A percentile compares a stretch with the other conserved stretches of the same genome.
These are phyloP conservation scores for Aspergillus olivimuriae DNA, from an alignment of 495 filamentous ascomycete species.

Conservation along the genomic window DNA sequence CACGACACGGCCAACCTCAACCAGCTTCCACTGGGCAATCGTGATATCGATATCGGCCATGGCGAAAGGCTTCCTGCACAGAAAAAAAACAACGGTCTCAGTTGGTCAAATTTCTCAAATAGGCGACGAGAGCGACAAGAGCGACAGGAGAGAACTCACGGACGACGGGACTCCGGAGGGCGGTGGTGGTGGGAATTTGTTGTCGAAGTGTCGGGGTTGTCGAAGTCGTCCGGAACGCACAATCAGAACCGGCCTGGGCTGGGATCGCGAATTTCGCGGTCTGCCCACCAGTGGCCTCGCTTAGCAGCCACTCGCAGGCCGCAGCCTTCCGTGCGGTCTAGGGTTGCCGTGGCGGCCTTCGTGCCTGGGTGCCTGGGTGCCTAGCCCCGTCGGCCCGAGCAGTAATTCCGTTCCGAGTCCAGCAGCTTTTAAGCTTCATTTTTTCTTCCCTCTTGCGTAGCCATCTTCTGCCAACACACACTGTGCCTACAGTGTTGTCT, in stretches of 20 bases:
- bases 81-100: conserved; percentile 13
- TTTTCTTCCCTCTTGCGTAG: conserved; percentile 5
- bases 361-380: conserved; percentile 9
- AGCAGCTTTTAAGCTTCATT: conserved; percentile 12
- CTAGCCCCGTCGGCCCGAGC: background rate
- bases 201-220: conserved; percentile 44
- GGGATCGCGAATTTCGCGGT: conserved; percentile 38
- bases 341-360: conserved; percentile 32
- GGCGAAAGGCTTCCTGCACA: conserved; percentile 34
- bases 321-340: conserved; percentile 28
- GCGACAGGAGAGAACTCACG: conserved; percentile 32
- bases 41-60: conserved; percentile 68
- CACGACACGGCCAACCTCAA: conserved; percentile 95
- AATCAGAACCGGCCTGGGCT: conserved; percentile 21
- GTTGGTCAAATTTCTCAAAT: conserved; percentile 8
- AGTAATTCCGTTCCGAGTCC: conserved; percentile 20
- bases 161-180: conserved; percentile 39
- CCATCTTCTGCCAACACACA: no score
- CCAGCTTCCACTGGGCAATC: conserved; percentile 76
- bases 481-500: no score
- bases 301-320: conserved; percentile 25
- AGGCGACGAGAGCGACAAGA: conserved; percentile 5
- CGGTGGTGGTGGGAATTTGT: conserved; percentile 35
- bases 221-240: conserved; percentile 28
- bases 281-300: conserved; percentile 32